These are phyloP conservation scores for Clarireedia monteithiana DNA, from an alignment of 2,329 filamentous ascomycete species.

Conservation along the genomic window DNA sequence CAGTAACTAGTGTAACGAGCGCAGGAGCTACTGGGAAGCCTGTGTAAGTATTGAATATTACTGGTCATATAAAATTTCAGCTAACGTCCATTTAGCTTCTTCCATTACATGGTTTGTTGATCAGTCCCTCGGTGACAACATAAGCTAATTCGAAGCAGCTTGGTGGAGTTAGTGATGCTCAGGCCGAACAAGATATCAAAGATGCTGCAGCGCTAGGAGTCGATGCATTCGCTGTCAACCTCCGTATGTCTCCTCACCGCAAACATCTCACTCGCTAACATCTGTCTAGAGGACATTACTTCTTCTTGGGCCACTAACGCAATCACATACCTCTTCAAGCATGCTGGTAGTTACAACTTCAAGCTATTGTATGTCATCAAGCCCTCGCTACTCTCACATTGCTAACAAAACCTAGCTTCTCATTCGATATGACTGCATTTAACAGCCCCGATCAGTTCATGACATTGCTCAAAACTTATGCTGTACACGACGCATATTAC, in stretches of 20 bases:
- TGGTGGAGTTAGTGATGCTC: constrained; percentile 10
- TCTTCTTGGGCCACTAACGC: constrained; percentile 6
- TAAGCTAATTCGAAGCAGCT: background rate
- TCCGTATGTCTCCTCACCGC: background rate
- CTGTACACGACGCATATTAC: constrained; percentile 11
- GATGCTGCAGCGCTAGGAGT: constrained; percentile 13
- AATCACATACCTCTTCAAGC: constrained; percentile 9
- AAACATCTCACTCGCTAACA: no score
- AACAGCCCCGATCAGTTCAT: constrained; percentile 11
- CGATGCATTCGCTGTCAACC: constrained; percentile 15
- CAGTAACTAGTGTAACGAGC: background rate
- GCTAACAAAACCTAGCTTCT: constrained; percentile 8
- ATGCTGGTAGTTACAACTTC: constrained; percentile 9
- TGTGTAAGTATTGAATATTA: constrained; percentile 1
- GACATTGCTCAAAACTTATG: constrained; percentile 5
- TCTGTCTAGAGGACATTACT: no score
- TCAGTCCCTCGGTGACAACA: no score
- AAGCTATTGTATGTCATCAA: constrained; percentile 10
- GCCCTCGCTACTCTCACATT: no score
- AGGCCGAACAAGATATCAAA: constrained; percentile 12
- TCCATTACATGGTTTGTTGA: constrained; percentile 8
- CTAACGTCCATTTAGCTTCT: constrained; percentile 6
- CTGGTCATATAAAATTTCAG: background rate
- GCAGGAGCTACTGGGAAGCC: constrained; percentile 7
- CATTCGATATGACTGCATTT: constrained; percentile 16